Evolutionary conservation across 352 stramenopile genomes (phyloP), one percentile per base, ranked within the genome.

Genomic region (Thalassiosira allenii): DNA sequence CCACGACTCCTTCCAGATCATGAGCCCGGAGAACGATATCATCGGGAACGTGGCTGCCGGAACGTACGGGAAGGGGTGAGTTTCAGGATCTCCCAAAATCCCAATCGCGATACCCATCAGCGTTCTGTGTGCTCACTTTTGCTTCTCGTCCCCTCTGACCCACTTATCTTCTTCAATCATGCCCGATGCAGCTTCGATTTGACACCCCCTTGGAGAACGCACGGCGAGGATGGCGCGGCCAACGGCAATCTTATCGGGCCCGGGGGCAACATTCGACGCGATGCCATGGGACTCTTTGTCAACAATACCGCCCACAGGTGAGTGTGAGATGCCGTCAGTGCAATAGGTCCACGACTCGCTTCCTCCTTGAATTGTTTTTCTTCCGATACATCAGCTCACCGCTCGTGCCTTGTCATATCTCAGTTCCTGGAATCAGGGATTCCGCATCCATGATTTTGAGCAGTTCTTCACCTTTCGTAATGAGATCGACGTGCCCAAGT

Each of bases 11-110:
- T 87, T 82, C 54, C 49, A 53, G 22, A 40, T 74, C 20, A 59
- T 32, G 14, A 70, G 32, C 51, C 32, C 51, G 1, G 12, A 56
- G 29, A 87, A 87, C 56, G 64, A 75, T 17, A 77, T 68, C 52
- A 81, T 87, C 57, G 74, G 63, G 12, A 87, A 87, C 71, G 69
- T 87, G 25, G 80, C 80, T 12, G 80, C 75, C 9, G 80, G 80
- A 43, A 74, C 41, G 53, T 47, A 72, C 44, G 53, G 57, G 20
- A 43, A 51, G 3, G 79, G 79, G 78, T 86, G 49, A 81, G 78
- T 64, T 8, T 40, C n/a, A n/a, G n/a, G n/a, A n/a, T n/a, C n/a
- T n/a, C n/a, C n/a, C n/a, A n/a, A n/a, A n/a, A 25, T 40, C 14
- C 32, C 23, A 53, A 2, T 34, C 61, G 25, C 6, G 29, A 17